Percentiles rank a stretch among this genome's conserved stretches.
Conservation (phyloP, 495 filamentous ascomycete species). For the Podospora comata region DNA sequence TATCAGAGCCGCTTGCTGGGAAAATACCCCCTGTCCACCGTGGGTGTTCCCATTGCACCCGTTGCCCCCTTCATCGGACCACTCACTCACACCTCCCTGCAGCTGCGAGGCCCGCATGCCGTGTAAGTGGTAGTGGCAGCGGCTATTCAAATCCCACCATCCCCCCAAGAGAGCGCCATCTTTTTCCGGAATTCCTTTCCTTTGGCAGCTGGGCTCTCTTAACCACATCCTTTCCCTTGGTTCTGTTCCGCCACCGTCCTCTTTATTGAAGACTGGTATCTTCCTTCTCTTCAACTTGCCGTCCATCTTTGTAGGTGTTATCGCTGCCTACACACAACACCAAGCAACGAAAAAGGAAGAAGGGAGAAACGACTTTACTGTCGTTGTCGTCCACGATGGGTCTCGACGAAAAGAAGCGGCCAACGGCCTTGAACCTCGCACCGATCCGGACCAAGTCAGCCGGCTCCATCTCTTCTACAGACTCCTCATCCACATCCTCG, state of each 20-base stretch:
- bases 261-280: constrained; percentile 33
- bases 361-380: constrained; percentile 22
- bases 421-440: constrained; percentile 46
- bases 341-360: constrained; percentile 22
- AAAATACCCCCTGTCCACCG: constrained; percentile 26
- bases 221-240: constrained; percentile 35
- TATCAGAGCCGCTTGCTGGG: constrained; percentile 31
- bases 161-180: constrained; percentile 38
- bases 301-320: background rate
- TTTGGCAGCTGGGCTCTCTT: constrained; percentile 56
- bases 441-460: constrained; percentile 48
- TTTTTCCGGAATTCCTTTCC: constrained; percentile 31
- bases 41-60: constrained; percentile 26
- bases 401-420: constrained; percentile 50
- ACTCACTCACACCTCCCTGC: constrained; percentile 38
- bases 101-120: constrained; percentile 34
- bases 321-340: constrained; percentile 15
- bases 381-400: constrained; percentile 25
- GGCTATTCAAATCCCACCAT: constrained; percentile 53
- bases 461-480: constrained; percentile 52
- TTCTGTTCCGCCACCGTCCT: constrained; percentile 29
- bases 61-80: constrained; percentile 26
- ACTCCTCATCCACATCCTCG: constrained; percentile 51
- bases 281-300: constrained; percentile 30
- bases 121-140: constrained; percentile 38